Evolutionary conservation across 2,329 filamentous ascomycete species (phyloP).

Genomic region (Byssoonygena ceratinophila): DNA sequence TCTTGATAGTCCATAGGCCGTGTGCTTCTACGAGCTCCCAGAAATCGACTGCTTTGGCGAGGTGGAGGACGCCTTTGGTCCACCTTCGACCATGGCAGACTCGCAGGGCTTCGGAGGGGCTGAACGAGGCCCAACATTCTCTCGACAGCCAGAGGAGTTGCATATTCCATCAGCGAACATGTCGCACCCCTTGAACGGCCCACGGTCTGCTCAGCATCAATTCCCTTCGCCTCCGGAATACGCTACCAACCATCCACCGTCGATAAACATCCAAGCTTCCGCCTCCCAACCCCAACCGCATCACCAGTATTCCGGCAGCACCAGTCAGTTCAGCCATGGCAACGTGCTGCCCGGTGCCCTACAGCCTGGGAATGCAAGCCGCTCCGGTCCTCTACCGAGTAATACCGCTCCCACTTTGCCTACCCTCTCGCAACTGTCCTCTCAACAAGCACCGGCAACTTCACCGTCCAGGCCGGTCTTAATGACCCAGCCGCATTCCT

Average conservation of each 20-base stretch:
- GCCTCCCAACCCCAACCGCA: constrained; percentile 26
- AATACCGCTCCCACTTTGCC: constrained; percentile 51
- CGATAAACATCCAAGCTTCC: constrained; percentile 52
- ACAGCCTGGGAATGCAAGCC: constrained; percentile 44
- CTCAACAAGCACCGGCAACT: constrained; percentile 34
- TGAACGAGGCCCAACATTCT: constrained; percentile 39
- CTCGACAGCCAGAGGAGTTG: constrained; percentile 46
- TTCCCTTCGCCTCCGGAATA: constrained; percentile 41
- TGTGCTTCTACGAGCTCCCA: neutral
- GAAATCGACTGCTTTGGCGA: neutral
- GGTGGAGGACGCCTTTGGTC: neutral
- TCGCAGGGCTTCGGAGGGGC: constrained; percentile 42
- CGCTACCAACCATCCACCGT: constrained; percentile 39
- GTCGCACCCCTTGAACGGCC: constrained; percentile 30
- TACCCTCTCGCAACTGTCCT: constrained; percentile 43
- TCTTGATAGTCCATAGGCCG: neutral
- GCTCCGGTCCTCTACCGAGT: constrained; percentile 43
- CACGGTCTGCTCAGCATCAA: constrained; percentile 39
- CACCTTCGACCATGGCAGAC: constrained; percentile 32
- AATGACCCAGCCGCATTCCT: constrained; percentile 58
- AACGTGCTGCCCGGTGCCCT: constrained; percentile 49
- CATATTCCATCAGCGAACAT: constrained; percentile 40
- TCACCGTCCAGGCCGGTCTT: constrained; percentile 53
- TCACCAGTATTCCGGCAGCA: constrained; percentile 37
- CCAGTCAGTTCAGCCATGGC: constrained; percentile 21